phyloP scores from a whole-genome alignment of 2,329 filamentous ascomycete species.

The Alternaria angustiovoidea region DNA sequence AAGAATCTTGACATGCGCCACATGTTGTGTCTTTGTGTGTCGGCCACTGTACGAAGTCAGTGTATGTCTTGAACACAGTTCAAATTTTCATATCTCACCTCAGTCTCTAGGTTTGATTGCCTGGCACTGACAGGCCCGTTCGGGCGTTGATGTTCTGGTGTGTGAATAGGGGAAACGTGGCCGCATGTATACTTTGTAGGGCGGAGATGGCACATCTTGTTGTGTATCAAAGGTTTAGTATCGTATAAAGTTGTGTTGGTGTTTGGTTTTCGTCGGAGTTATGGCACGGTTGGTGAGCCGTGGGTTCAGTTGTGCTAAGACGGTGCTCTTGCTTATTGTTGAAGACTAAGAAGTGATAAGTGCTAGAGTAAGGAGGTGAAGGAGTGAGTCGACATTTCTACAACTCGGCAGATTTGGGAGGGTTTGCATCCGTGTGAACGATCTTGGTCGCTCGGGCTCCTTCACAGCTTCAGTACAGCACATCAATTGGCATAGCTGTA shows the following conservation, averaged over 20 bases:
- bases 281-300: not conserved
- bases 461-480: conserved; percentile 1
- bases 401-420: no score
- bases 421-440: not conserved
- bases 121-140: not conserved
- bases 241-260: not conserved
- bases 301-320: not conserved
- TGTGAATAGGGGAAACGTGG: conserved; percentile 14
- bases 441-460: not conserved
- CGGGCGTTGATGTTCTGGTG: conserved; percentile 3
- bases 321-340: not conserved
- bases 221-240: not conserved
- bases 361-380: not conserved
- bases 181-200: conserved; percentile 18
- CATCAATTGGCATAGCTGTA: not conserved
- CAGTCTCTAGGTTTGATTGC: conserved; percentile 6
- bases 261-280: not conserved
- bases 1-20: conserved; percentile 12
- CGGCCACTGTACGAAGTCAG: conserved; percentile 8
- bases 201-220: conserved; percentile 13
- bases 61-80: not conserved
- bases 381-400: not conserved
- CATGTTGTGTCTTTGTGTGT: conserved; percentile 10
- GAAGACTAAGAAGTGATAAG: not conserved
- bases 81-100: not conserved